Evolutionary conservation across 1,139 yeast species (phyloP), one percentile per base, ranked within the genome.

Genomic region (Saccharomyces pastorianus): DNA sequence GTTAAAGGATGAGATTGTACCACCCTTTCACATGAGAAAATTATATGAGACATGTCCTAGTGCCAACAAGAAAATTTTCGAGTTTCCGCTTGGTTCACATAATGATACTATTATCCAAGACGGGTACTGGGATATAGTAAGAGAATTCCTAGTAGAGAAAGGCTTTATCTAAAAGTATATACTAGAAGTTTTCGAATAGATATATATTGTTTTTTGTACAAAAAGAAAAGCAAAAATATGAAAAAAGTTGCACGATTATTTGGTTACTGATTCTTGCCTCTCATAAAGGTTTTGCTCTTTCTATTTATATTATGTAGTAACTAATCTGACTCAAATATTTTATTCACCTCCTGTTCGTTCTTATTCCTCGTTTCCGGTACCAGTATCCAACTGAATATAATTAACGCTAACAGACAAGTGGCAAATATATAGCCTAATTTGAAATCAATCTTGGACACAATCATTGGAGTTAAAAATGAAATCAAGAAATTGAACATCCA

Each of bases 1-100:
- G 0, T 71, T 79, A 28, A 73, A 76, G 47, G 99, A 93, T 71
- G 99, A 93, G 70, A 83, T 93, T 34, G 96, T 93, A 0, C 98
- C 98, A 1, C 96, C 96, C 0, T 61, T 62, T 0, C 98, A 93
- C 64, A 88, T 91, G 93, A 78, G 78, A 54, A 67, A 65, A 49
- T 76, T 93, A 38, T 84, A 68, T 66, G 78, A 78, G 46, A 62
- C 80, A 49, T 73, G 84, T 50, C 74, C 75, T n/a, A 69, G 80
- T 34, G 62, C 67, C 2, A 68, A 70, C 32, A 85, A 84, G 64
- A 65, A 69, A 26, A 76, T 83, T 61, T 71, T 76, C 53, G 76
- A 73, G 54, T 88, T 82, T 62, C 79, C 79, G 14, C 71, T 79
- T 42, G 85, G 90, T 2, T 76, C 74, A 55, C 97, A 90, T 67